Conservation (phyloP, 768 basidiomycete species). For the Termitomyces sp. region DNA sequence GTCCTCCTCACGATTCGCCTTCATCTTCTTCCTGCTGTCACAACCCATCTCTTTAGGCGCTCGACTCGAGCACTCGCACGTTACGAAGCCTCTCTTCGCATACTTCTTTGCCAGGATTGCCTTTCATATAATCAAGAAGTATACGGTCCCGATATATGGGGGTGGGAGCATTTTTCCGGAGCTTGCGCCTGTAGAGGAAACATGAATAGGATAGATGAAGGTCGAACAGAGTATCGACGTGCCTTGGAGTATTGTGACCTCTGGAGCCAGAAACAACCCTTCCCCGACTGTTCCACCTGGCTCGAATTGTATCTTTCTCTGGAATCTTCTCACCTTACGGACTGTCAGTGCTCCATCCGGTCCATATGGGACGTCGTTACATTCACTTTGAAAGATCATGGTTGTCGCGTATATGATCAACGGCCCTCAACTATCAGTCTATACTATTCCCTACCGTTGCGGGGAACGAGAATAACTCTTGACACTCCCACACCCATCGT, state of each 20-base stretch:
- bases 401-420: conserved; percentile 33
- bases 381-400: conserved; percentile 37
- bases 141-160: conserved; percentile 48
- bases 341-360: conserved; percentile 8
- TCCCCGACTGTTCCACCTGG: conserved; percentile 41
- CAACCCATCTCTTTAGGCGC: conserved; percentile 34
- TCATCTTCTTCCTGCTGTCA: conserved; percentile 40
- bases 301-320: conserved; percentile 45
- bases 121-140: conserved; percentile 50
- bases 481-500: conserved; percentile 15
- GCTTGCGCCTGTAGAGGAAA: conserved; percentile 41
- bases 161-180: conserved; percentile 51
- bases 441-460: conserved; percentile 5
- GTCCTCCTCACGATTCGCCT: conserved; percentile 50
- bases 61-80: conserved; percentile 38
- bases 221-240: conserved; percentile 2
- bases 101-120: conserved; percentile 47
- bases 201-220: neutral
- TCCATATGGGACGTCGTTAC: conserved; percentile 43
- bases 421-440: neutral
- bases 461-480: conserved; percentile 10
- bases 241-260: conserved; percentile 3
- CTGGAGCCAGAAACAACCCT: conserved; percentile 21
- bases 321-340: conserved; percentile 22
- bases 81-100: conserved; percentile 37